Base-by-base conservation (phyloP, 1,284 basidiomycete species). In the Veloporphyrellus conicus region DNA sequence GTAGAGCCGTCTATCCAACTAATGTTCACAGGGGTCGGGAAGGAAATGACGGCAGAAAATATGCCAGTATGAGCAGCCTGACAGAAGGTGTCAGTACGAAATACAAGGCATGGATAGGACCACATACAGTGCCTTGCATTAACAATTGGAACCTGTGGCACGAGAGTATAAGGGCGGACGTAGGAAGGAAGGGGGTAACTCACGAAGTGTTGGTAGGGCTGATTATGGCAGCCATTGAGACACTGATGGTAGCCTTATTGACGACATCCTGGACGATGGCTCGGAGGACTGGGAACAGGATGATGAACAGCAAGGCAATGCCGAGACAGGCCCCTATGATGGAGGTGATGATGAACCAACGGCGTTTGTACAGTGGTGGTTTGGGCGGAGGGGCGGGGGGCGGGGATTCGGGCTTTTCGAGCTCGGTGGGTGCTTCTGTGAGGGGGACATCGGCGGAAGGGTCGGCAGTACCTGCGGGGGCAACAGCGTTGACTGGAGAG, bases 211-310 rank as follows among this genome's bases (percentile, higher is more conserved):
- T 84, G 14, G 69, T 59, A 6, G 81, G 76, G 27, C 63, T 67
- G 1, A 67, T 68, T 45, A 84, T 83, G 5, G 64, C 63, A 5
- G 75, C 80, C 19, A 60, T 58, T 32, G 79, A 68, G 33, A 86
- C 68, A 44, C 78, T 70, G 33, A 86, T 66, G 14, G 71, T 71
- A 31, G 74, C 68, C 37, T 71, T 69, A 52, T 82, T 78, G 22
- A 85, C 73, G 23, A 84, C 73, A 25, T 78, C 71, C 54, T 84
- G 82, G 25, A 77, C 72, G 50, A 85, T 81, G 33, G 83, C 82
- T 41, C 68, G 72, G 46, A 86, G 69, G 48, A 86, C 78, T 6
- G 83, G 82, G 60, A 76, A 86, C 19, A 84, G 63, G 22, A 84
- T 43, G 49, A 85, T 75, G 66, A 86, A 85, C 8, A 86, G 61